These are phyloP conservation scores for Moniliophthora roreri DNA, from an alignment of 1,284 basidiomycete species.

Conservation along the genomic window DNA sequence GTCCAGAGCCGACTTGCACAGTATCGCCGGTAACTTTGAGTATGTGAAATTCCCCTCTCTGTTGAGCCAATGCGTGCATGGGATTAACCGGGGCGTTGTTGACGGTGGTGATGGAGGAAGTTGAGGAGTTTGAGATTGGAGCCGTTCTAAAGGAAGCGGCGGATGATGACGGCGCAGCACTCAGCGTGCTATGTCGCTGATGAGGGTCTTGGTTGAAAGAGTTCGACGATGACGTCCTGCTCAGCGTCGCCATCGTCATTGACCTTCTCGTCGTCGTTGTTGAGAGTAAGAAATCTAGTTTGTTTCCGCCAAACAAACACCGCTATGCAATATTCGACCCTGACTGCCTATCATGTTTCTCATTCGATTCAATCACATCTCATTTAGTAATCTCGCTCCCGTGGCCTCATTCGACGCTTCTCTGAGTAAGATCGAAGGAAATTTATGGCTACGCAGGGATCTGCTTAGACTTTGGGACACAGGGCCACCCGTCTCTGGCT, in stretches of 20 bases:
- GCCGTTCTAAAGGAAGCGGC: constrained; percentile 13
- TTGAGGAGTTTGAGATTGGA: constrained; percentile 8
- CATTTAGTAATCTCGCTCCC: no score
- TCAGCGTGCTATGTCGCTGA: constrained; percentile 7
- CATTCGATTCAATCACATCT: no score
- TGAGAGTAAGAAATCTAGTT: not conserved
- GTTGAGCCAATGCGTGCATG: constrained; percentile 31
- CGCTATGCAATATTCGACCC: no score
- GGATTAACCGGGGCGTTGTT: constrained; percentile 28
- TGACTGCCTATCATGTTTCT: no score
- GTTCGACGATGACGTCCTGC: constrained; percentile 2
- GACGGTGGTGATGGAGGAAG: constrained; percentile 3
- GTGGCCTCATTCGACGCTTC: no score
- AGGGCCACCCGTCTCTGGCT: no score
- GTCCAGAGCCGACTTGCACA: constrained; percentile 40
- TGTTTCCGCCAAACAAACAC: constrained; percentile 2
- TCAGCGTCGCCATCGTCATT: constrained; percentile 5
- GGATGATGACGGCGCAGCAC: constrained; percentile 11
- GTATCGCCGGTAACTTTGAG: constrained; percentile 49
- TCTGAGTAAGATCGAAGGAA: no score
- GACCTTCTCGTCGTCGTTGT: constrained; percentile 4
- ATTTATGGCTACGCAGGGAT: no score
- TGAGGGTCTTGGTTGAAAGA: not conserved
- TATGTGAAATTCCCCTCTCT: constrained; percentile 46
- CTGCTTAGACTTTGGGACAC: no score